Evolutionary conservation across 1,139 yeast species (phyloP).

Genomic region (Pichia inconspicua): DNA sequence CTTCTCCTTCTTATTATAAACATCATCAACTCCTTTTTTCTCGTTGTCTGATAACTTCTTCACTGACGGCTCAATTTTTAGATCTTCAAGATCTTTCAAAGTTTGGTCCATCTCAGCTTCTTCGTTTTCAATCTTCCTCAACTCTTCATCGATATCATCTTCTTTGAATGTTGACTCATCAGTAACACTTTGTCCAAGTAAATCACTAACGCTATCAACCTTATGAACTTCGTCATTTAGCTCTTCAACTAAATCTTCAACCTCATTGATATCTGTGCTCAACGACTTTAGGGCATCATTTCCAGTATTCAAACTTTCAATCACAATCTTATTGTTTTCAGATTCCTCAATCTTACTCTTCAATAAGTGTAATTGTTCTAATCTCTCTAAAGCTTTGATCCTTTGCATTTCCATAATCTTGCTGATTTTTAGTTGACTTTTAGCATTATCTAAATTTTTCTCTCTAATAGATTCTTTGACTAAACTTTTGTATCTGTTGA

Average conservation of each 20-base stretch:
- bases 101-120: neutral
- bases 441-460: conserved; percentile 18
- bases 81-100: neutral
- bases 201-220: conserved; percentile 27
- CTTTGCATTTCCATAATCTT: conserved; percentile 26
- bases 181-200: conserved; percentile 20
- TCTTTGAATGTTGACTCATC: conserved; percentile 7
- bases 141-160: conserved; percentile 23
- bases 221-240: conserved; percentile 27
- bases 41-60: conserved; percentile 7
- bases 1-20: neutral
- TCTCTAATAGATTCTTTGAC: conserved; percentile 13
- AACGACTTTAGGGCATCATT: conserved; percentile 31
- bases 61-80: conserved; percentile 10
- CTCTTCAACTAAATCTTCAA: conserved; percentile 31
- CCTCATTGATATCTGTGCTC: conserved; percentile 24
- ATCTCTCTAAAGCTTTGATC: conserved; percentile 24
- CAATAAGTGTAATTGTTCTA: conserved; percentile 31
- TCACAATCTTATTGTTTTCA: conserved; percentile 30
- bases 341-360: conserved; percentile 40
- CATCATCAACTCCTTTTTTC: no score
- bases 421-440: conserved; percentile 20
- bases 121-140: conserved; percentile 4
- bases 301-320: conserved; percentile 30
- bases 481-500: conserved; percentile 11